Conservation (phyloP, 768 basidiomycete species). For the Hypholoma sublateritium region DNA sequence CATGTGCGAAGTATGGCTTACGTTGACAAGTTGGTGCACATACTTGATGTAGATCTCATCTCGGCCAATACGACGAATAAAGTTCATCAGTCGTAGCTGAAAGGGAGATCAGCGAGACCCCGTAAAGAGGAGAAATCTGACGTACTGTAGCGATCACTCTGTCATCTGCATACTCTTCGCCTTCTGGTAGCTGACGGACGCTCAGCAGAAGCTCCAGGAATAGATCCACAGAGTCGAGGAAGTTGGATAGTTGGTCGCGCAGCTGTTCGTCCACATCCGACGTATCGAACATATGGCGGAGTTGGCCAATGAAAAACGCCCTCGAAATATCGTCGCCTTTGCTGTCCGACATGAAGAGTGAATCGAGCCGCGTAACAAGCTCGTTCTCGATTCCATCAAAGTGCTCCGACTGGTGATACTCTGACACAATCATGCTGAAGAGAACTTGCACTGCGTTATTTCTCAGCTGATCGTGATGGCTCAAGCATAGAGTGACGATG, state of each 20-base stretch:
- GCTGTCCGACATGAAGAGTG: slow-evolving; percentile 90
- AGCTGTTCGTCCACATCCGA: slow-evolving; percentile 79
- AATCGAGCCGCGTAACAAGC: slow-evolving; percentile 87
- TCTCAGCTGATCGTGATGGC: slow-evolving; percentile 90
- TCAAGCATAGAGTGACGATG: slow-evolving; percentile 89
- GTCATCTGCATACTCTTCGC: slow-evolving; percentile 93
- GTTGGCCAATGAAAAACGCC: slow-evolving; percentile 89
- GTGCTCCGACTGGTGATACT: slow-evolving; percentile 80
- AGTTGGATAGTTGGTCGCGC: slow-evolving; percentile 72
- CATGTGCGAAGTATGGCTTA: slow-evolving; percentile 35
- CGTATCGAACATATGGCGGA: slow-evolving; percentile 86
- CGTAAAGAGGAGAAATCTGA: slow-evolving; percentile 1
- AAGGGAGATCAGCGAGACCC: slow-evolving; percentile 9
- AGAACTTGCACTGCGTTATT: slow-evolving; percentile 90
- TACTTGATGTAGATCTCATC: slow-evolving; percentile 97
- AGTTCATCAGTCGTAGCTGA: slow-evolving; percentile 88
- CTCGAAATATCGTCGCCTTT: slow-evolving; percentile 90
- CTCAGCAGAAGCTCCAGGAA: slow-evolving; percentile 91
- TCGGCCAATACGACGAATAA: slow-evolving; percentile 87
- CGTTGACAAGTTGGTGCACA: slow-evolving; percentile 91
- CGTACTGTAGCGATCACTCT: slow-evolving; percentile 86
- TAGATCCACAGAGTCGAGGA: slow-evolving; percentile 87
- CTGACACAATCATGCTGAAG: slow-evolving; percentile 93
- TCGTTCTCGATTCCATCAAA: slow-evolving; percentile 92
- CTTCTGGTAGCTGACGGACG: slow-evolving; percentile 86